phyloP scores from a whole-genome alignment of 2,329 filamentous ascomycete genomes.

The Fusarium coffeatum region DNA sequence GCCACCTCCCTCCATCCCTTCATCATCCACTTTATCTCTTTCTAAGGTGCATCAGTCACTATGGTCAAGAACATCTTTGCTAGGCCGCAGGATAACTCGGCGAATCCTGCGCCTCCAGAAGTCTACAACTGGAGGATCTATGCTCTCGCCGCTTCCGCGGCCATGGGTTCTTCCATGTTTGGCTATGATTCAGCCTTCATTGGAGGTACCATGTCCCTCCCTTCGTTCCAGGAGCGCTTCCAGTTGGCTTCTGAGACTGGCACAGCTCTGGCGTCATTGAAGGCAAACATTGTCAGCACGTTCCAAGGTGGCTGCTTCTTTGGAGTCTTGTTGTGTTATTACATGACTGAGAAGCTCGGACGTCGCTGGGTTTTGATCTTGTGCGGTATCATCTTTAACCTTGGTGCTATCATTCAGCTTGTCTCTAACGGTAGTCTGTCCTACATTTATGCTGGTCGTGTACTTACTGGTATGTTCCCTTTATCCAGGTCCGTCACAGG shows the following conservation, averaged over 20 bases:
- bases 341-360: background rate
- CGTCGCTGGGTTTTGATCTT: background rate
- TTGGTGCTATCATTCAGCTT: constrained; percentile 3
- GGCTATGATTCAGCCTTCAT: constrained; percentile 33
- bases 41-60: background rate
- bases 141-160: background rate
- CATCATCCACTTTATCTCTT: too few relatives aligned
- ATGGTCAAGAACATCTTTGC: constrained; percentile 8
- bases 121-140: constrained; percentile 14
- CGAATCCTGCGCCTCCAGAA: constrained; percentile 9
- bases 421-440: background rate
- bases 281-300: constrained; percentile 11
- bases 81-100: constrained; percentile 5
- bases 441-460: constrained; percentile 4
- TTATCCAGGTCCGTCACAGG: fast-evolving
- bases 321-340: constrained; percentile 2
- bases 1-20: background rate
- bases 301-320: constrained; percentile 10
- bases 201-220: constrained; percentile 6
- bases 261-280: background rate
- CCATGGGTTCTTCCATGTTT: constrained; percentile 25
- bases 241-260: background rate
- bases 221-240: constrained; percentile 10
- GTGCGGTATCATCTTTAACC: constrained; percentile 2
- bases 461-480: background rate